Evolutionary conservation across 2,329 filamentous ascomycete genomes (phyloP), one percentile per base, ranked within the genome.

Genomic region (Rutstroemia sp.): DNA sequence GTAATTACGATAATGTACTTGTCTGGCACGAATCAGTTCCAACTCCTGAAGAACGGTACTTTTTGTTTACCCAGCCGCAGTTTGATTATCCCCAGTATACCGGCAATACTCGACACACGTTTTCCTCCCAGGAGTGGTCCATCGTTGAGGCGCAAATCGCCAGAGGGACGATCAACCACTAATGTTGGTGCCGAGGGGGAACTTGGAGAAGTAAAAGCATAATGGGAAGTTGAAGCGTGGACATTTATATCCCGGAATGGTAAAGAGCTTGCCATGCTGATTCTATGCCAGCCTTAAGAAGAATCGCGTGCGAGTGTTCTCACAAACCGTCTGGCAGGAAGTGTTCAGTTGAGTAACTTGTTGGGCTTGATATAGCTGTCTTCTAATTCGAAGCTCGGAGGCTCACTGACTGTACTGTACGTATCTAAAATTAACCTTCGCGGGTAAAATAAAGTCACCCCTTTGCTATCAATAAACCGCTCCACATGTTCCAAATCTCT

Each of bases 241-340:
- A 99, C 85, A 73, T 97, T 99, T 77, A 97, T 95, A 77, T 99
- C 94, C 70, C 92, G 84, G 74, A 92, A 99, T 21, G 92, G 94
- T 56, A 86, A 76, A 54, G 74, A 71, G 37, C 37, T 45, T 62
- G 74, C 75, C 79, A 80, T 83, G 54, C 57, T 66, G 63, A 59
- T 34, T 53, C 7, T 49, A 37, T 54, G 5, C 52, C 39, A 42
- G 39, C 16, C 6, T 18, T 48, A 21, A 39, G 44, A 30, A 4
- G 19, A 12, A 19, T 9, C 39, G 45, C 19, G 27, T 41, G 4
- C n/a, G 41, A 19, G 9, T 44, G 23, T 42, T 44, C 14, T 39
- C 51, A 18, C 41, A 7, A 48, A 49, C 21, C 18, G 16, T 5
- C 9, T 49, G 38, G 41, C 9, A n/a, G 44, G 44, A 21, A 21